These are phyloP conservation scores for Peniophora sp. DNA, from an alignment of 1,284 basidiomycete species.

Conservation along the genomic window DNA sequence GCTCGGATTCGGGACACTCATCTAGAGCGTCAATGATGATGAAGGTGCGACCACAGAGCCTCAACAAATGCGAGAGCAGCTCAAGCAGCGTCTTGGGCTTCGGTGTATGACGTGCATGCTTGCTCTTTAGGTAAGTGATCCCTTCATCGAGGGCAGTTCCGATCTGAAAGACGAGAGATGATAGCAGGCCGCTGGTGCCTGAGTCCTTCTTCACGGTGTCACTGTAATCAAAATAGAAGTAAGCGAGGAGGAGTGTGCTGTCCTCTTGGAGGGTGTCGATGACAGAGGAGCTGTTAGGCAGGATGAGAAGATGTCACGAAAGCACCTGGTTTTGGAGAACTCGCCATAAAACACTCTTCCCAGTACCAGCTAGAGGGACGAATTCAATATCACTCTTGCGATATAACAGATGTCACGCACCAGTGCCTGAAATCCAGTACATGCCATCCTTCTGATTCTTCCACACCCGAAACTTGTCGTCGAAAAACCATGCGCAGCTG, in stretches of 20 bases:
- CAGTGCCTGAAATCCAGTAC: not conserved
- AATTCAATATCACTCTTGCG: not conserved
- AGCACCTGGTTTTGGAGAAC: not conserved
- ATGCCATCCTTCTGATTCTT: not conserved
- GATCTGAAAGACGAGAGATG: not conserved
- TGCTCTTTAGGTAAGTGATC: not conserved
- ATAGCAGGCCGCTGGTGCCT: not conserved
- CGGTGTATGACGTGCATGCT: not conserved
- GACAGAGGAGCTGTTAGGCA: not conserved
- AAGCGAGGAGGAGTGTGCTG: not conserved
- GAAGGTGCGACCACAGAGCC: not conserved
- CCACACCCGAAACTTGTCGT: not conserved
- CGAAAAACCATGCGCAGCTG: not conserved
- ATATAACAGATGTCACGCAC: not conserved
- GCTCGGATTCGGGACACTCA: not conserved
- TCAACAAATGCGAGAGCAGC: not conserved
- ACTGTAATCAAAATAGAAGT: not conserved
- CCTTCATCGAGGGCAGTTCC: not conserved
- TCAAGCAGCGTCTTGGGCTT: not conserved
- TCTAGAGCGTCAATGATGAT: not conserved
- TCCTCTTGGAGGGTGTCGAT: not conserved
- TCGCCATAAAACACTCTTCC: constrained; percentile 1
- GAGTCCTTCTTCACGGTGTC: not conserved
- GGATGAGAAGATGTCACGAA: not conserved
- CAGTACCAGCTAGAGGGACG: not conserved